These are phyloP conservation scores for Ceraceosorus guamensis DNA, from an alignment of 1,284 basidiomycete species.

Conservation along the genomic window DNA sequence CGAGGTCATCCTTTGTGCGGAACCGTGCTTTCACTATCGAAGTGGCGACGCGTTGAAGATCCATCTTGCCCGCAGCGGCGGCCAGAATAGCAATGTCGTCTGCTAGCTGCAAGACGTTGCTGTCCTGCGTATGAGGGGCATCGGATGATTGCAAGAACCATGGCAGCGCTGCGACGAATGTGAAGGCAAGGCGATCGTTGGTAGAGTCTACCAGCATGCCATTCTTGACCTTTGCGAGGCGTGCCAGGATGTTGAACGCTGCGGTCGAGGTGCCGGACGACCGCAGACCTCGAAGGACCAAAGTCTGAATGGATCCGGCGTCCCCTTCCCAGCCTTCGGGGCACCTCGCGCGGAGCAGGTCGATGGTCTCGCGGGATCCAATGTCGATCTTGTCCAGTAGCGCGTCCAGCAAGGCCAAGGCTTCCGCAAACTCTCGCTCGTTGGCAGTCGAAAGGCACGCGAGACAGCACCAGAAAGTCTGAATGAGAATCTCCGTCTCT, in stretches of 20 bases:
- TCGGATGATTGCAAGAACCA: constrained; percentile 79
- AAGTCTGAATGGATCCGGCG: constrained; percentile 61
- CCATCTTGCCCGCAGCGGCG: constrained; percentile 62
- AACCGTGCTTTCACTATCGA: constrained; percentile 82
- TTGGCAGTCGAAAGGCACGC: constrained; percentile 76
- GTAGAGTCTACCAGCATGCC: constrained; percentile 66
- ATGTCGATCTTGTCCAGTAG: constrained; percentile 69
- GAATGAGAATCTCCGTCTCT: constrained; percentile 60
- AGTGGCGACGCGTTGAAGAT: constrained; percentile 75
- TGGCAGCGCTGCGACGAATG: constrained; percentile 76
- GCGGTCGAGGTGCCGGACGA: constrained; percentile 65
- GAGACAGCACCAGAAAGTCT: constrained; percentile 77
- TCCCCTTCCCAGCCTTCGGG: constrained; percentile 68
- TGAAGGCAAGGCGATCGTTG: constrained; percentile 62
- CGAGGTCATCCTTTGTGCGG: constrained; percentile 85
- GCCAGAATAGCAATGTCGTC: constrained; percentile 68
- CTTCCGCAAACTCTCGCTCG: constrained; percentile 70
- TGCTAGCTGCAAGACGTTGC: constrained; percentile 64
- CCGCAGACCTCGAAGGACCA: constrained; percentile 71
- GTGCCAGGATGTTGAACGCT: constrained; percentile 66
- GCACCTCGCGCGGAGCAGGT: constrained; percentile 61
- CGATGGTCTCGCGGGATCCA: constrained; percentile 60
- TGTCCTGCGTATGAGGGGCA: constrained; percentile 54
- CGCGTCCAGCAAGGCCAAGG: constrained; percentile 62
- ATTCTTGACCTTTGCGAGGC: constrained; percentile 61